Evolutionary conservation across 2,329 filamentous ascomycete species (phyloP), one percentile per base, ranked within the genome.

Genomic region (Ophiosphaerella narmari): DNA sequence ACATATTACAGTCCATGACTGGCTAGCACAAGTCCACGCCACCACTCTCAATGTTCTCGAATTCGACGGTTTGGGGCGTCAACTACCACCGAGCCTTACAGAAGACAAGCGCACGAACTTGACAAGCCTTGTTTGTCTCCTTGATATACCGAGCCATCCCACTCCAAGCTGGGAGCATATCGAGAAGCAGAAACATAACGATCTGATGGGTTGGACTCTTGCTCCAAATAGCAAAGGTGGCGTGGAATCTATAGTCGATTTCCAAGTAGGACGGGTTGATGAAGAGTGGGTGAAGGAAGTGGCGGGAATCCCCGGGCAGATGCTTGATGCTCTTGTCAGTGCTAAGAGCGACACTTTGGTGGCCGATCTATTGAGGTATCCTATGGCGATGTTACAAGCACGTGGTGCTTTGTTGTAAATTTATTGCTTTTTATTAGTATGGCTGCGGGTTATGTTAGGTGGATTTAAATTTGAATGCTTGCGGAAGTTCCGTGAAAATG

Each of bases 71-170:
- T 38, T 52, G 7, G 16, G n/a, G 3, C 14, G 13, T 9, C 13
- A 7, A 12, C 21, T 47, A 16, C 48, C 48, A 7, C 16, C 26
- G 4, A 39, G 34, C 2, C 26, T 47, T 13, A 43, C 14, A 29
- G 13, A 39, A 26, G 48, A 52, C 39, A 39, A 29, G n/a, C 43
- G 43, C 43, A 52, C 48, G 18, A 52, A 52, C 34, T 47, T 39
- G 18, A 47, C 48, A 8, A 52, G 39, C 18, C 35, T 52, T 24
- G 21, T 53, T 7, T 53, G 45, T 46, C 46, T 53, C 16, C 46
- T 53, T 18, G 41, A 53, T 24, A 41, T 29, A 29, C 26, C 38
- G 41, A 18, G 16, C 5, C 35, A 45, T 29, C 16, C 44, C 4
- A 38, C 49, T 8, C 31, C 43, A n/a, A 44, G 48, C 14, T 52